phyloP scores from a whole-genome alignment of 1,284 basidiomycete species.

The Cryptococcus amylolentus region DNA sequence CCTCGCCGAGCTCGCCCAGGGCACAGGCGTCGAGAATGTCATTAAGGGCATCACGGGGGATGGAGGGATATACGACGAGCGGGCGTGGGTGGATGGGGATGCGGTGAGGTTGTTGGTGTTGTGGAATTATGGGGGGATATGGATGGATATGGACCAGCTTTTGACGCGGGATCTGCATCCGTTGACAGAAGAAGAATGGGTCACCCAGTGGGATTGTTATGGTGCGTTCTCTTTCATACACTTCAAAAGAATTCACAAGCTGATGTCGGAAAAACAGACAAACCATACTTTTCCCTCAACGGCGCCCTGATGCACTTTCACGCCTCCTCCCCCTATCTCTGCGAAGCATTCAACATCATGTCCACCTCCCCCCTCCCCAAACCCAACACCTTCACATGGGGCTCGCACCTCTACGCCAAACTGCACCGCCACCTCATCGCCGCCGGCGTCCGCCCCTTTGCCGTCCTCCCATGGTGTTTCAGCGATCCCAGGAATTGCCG shows the following conservation, averaged over 20 bases:
- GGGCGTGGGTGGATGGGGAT: slow-evolving; percentile 92
- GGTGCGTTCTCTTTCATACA: slow-evolving; percentile 56
- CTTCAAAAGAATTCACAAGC: neutral
- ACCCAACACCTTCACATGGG: slow-evolving; percentile 83
- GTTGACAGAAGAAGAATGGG: slow-evolving; percentile 83
- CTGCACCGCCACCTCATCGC: slow-evolving; percentile 77
- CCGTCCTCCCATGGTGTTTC: slow-evolving; percentile 88
- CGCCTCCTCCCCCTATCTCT: slow-evolving; percentile 83
- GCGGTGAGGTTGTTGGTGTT: slow-evolving; percentile 75
- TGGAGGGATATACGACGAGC: slow-evolving; percentile 55
- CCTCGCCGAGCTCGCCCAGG: slow-evolving; percentile 62
- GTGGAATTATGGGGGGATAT: slow-evolving; percentile 86
- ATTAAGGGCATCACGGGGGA: slow-evolving; percentile 44
- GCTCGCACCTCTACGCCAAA: slow-evolving; percentile 79
- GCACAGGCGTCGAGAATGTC: slow-evolving; percentile 66
- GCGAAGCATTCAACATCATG: slow-evolving; percentile 91
- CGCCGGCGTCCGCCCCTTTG: slow-evolving; percentile 71
- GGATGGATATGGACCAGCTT: slow-evolving; percentile 94
- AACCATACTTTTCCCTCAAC: slow-evolving; percentile 79
- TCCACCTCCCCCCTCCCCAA: slow-evolving; percentile 65
- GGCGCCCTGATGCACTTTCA: slow-evolving; percentile 90
- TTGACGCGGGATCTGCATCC: slow-evolving; percentile 77
- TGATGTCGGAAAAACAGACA: slow-evolving; percentile 56
- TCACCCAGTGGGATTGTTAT: slow-evolving; percentile 95
- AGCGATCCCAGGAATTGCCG: slow-evolving; percentile 82